Percentiles rank a stretch among this genome's conserved stretches.
phyloP scores from a whole-genome alignment of 2,329 filamentous ascomycete species.

The Trichophaea hybrida region DNA sequence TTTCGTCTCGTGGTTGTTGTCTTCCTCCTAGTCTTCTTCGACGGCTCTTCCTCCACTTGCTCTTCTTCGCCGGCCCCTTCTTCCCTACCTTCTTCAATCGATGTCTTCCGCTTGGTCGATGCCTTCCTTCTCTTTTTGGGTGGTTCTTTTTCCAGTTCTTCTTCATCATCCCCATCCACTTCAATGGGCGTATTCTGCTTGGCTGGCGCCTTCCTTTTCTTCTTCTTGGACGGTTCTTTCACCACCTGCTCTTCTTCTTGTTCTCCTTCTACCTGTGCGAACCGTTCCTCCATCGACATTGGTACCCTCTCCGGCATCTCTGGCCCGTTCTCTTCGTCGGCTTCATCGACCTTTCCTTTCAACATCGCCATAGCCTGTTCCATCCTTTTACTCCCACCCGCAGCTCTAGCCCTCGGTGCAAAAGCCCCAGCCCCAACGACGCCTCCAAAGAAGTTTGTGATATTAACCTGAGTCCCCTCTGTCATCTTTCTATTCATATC shows the following conservation, averaged over 20 bases:
- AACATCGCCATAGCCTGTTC: constrained; percentile 57
- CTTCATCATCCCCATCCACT: not conserved
- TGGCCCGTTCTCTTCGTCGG: constrained; percentile 11
- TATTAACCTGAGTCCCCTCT: constrained; percentile 90
- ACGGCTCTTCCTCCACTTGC: not conserved
- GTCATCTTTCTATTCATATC: constrained; percentile 83
- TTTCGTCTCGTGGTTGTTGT: not conserved
- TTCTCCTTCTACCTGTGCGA: not conserved
- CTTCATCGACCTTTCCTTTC: constrained; percentile 35
- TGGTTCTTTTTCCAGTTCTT: not conserved
- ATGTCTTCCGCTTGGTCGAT: constrained; percentile 17
- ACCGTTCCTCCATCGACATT: not conserved
- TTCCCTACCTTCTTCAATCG: not conserved
- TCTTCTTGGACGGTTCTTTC: constrained; percentile 8
- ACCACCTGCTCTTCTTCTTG: constrained; percentile 1
- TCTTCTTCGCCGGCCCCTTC: too few relatives aligned
- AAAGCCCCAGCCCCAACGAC: constrained; percentile 56
- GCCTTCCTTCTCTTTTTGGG: not conserved
- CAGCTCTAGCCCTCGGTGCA: constrained; percentile 50
- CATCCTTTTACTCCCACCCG: constrained; percentile 59
- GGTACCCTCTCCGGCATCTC: constrained; percentile 2
- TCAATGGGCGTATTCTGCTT: constrained; percentile 16
- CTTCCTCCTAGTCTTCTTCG: not conserved
- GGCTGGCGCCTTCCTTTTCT: constrained; percentile 6
- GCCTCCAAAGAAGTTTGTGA: constrained; percentile 82